A percentile compares a stretch with the other conserved stretches of the same genome.
Evolutionary conservation across 192 early-diverging fungal species (phyloP).

Genomic region (Gonapodya prolifera): DNA sequence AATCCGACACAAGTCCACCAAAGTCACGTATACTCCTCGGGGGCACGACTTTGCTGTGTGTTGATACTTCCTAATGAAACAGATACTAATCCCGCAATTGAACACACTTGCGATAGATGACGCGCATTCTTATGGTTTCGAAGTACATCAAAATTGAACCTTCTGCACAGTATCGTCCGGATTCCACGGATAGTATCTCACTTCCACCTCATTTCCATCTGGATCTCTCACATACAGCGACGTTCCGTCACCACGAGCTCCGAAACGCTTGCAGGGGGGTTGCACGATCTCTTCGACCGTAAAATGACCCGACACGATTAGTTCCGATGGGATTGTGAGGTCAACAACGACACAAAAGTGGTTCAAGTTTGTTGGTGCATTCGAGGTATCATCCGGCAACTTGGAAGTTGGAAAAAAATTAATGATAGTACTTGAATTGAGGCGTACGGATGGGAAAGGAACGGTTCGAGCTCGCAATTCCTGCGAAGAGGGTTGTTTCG

Average conservation of each 20-base stretch:
- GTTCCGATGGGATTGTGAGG: not conserved
- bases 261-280: not conserved
- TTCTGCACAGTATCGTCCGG: not conserved
- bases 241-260: not conserved
- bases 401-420: not conserved
- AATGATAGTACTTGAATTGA: not conserved
- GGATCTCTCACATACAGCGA: not conserved
- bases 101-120: no score
- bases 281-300: not conserved
- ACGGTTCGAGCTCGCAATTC: not conserved
- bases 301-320: not conserved
- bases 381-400: not conserved
- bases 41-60: no score
- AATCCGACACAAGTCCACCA: no score
- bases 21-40: no score
- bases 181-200: not conserved
- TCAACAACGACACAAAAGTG: not conserved
- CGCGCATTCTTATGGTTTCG: no score
- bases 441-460: not conserved
- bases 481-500: no score
- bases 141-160: no score
- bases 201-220: not conserved
- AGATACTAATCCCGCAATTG: no score
- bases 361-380: not conserved
- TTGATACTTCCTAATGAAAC: no score